phyloP scores from a whole-genome alignment of 768 basidiomycete species.

The Roridomyces roridus region DNA sequence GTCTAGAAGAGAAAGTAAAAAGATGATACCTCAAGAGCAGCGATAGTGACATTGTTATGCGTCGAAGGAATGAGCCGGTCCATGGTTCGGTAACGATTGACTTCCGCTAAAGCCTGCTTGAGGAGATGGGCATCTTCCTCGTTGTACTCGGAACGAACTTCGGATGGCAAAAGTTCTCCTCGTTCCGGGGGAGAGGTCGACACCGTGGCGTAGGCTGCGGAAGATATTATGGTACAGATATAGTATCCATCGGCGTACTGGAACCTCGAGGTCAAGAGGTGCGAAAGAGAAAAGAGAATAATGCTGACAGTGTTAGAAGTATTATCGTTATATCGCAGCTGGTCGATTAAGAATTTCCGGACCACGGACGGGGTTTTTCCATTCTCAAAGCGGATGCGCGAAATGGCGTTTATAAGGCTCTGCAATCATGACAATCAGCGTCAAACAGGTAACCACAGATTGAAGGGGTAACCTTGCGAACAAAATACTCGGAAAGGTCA shows the following conservation, averaged over 20 bases:
- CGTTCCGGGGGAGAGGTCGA: slow-evolving; percentile 80
- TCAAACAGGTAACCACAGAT: slow-evolving; percentile 6
- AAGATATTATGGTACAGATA: slow-evolving; percentile 84
- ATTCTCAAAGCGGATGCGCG: slow-evolving; percentile 85
- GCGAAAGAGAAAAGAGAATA: slow-evolving; percentile 3
- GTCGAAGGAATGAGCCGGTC: slow-evolving; percentile 94
- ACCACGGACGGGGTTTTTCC: slow-evolving; percentile 88
- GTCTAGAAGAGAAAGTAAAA: not conserved
- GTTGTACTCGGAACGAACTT: slow-evolving; percentile 69
- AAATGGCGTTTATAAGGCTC: slow-evolving; percentile 83
- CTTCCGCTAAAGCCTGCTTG: slow-evolving; percentile 77
- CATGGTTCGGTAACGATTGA: slow-evolving; percentile 93
- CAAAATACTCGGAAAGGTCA: slow-evolving; percentile 91
- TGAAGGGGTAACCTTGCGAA: slow-evolving; percentile 76
- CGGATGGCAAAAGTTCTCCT: slow-evolving; percentile 75
- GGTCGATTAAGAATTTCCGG: slow-evolving; percentile 87
- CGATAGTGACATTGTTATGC: slow-evolving; percentile 92
- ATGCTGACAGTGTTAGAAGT: slow-evolving; percentile 81
- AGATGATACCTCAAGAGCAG: slow-evolving; percentile 80
- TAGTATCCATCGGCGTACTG: slow-evolving; percentile 94
- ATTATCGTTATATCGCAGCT: slow-evolving; percentile 95
- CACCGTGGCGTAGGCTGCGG: slow-evolving; percentile 80
- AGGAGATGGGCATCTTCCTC: slow-evolving; percentile 73
- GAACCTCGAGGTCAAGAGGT: not conserved
- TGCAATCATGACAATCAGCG: slow-evolving; percentile 34